These are phyloP conservation scores for Trichocomaceae sp. DNA, from an alignment of 2,329 filamentous ascomycete species.

Conservation along the genomic window DNA sequence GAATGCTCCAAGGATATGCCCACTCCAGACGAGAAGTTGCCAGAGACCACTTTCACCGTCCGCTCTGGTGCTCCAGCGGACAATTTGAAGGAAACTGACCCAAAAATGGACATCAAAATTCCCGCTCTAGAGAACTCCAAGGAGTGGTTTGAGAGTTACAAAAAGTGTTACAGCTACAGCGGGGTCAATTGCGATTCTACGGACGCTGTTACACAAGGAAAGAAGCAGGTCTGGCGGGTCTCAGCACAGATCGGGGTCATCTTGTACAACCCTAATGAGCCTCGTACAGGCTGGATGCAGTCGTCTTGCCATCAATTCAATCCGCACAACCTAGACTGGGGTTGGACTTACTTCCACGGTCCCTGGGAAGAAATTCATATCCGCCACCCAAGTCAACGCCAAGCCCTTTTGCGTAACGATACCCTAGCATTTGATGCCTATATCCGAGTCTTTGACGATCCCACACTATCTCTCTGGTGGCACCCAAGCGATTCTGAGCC, in stretches of 20 bases:
- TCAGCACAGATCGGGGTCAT: slow-evolving; percentile 58
- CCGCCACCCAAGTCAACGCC: slow-evolving; percentile 52
- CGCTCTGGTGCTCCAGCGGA: slow-evolving; percentile 33
- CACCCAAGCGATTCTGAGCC: slow-evolving; percentile 49
- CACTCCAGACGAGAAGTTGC: slow-evolving; percentile 29
- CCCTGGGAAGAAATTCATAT: slow-evolving; percentile 53
- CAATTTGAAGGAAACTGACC: slow-evolving; percentile 24
- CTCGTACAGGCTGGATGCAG: slow-evolving; percentile 51
- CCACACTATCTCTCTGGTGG: slow-evolving; percentile 56
- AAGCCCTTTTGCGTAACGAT: slow-evolving; percentile 54
- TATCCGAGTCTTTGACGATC: slow-evolving; percentile 54
- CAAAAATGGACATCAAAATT: slow-evolving; percentile 29
- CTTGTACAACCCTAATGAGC: slow-evolving; percentile 58
- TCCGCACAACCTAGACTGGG: slow-evolving; percentile 54
- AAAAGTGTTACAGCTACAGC: slow-evolving; percentile 20
- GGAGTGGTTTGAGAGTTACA: slow-evolving; percentile 28
- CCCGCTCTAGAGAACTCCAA: slow-evolving; percentile 22
- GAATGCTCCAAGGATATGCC: slow-evolving; percentile 52
- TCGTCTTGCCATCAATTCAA: slow-evolving; percentile 56
- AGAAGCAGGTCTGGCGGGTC: slow-evolving; percentile 36
- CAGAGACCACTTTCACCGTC: slow-evolving; percentile 36
- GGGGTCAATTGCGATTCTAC: slow-evolving; percentile 10
- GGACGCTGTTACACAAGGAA: slow-evolving; percentile 4
- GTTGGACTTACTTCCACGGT: slow-evolving; percentile 57
- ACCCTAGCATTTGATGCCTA: slow-evolving; percentile 57